Evolutionary conservation across 192 early-diverging fungal genomes (phyloP), one percentile per base, ranked within the genome.

Genomic region (Coemansia brasiliensis): DNA sequence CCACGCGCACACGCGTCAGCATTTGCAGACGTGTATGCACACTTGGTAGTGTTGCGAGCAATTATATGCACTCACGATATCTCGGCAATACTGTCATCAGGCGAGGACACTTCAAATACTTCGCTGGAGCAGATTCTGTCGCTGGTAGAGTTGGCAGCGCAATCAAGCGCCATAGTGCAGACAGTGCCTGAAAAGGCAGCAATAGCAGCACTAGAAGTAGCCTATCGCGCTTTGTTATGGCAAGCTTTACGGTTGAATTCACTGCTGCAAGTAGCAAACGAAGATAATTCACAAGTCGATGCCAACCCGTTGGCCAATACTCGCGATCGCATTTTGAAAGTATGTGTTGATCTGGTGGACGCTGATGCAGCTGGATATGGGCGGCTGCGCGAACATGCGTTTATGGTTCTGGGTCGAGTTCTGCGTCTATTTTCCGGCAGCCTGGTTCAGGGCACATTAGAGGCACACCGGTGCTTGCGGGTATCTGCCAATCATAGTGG

Each of bases 151-250:
- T 49, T 44, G 22, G 71, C 60, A 1, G 60, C 51, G 13, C 38
- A 44, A 55, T 43, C 53, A 18, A 35, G 55, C 18, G 49, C 39
- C 27, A 13, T 64, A 5, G 38, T 26, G 44, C 43, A 43, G 13
- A 58, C 44, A 2, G 44, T 61, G n/a, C 59, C 63, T 3, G 67
- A 69, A 29, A 65, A 65, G 21, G 46, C 45, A n/a, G 74, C 59
- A 0, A 2, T 61, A 6, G 55, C 67, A 1, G 67, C 67, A 10
- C 70, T 79, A 9, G 70, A 79, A 48, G 35, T 52, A 17, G 58
- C 66, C 6, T 68, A 62, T 21, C 58, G 63, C 50, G 60, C 53
- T 49, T 24, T 69, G 62, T 55, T 79, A n/a, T 79, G 76, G 76
- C 59, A 66, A 5, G 49, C 66, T 4, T 51, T 69, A 16, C 43